phyloP scores from a whole-genome alignment of 2,329 filamentous ascomycete species.

The Scedosporium boydii region DNA sequence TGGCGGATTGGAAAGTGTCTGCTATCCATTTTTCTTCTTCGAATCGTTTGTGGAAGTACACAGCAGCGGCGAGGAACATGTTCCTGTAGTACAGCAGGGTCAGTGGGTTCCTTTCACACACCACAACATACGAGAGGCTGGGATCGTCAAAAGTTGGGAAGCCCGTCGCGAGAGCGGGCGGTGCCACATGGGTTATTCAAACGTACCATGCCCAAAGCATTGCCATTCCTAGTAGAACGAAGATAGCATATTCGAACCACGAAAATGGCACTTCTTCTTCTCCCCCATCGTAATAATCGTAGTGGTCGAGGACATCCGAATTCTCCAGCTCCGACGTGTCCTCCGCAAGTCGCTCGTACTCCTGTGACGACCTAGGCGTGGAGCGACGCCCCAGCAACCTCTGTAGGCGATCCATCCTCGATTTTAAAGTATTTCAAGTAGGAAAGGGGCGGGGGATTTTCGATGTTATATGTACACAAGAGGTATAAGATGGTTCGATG shows the following conservation, averaged over 20 bases:
- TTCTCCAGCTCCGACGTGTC: conserved; percentile 5
- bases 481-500: background rate
- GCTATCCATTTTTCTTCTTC: conserved; percentile 59
- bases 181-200: background rate
- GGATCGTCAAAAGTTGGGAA: conserved; percentile 4
- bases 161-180: background rate
- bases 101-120: background rate
- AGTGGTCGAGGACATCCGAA: background rate
- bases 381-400: background rate
- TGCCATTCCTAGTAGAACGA: conserved; percentile 74
- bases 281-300: conserved; percentile 19
- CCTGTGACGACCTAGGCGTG: background rate
- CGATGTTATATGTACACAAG: background rate
- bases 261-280: conserved; percentile 54
- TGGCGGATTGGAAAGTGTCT: conserved; percentile 79
- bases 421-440: background rate
- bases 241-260: conserved; percentile 78
- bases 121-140: background rate
- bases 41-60: conserved; percentile 86
- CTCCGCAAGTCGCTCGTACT: conserved; percentile 10
- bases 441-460: too few relatives aligned
- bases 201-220: conserved; percentile 96
- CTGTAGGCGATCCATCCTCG: background rate
- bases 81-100: conserved; percentile 52
- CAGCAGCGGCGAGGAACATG: conserved; percentile 93